A percentile compares a stretch with the other conserved stretches of the same genome.
Conservation (phyloP, 257 asterid genomes). For the Scutellaria baicalensis region DNA sequence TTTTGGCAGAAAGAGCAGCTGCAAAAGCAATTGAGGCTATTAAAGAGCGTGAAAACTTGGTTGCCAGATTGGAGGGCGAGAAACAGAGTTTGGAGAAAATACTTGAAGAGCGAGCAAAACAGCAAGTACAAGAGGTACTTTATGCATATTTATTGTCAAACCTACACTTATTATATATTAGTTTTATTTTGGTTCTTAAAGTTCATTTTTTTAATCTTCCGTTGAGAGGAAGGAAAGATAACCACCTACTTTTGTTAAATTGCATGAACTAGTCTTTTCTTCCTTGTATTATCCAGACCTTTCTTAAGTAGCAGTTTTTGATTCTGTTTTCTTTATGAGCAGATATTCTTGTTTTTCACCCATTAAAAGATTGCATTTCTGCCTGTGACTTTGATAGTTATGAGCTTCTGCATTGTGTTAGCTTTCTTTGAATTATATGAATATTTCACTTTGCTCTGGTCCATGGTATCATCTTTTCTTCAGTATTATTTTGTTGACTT, state of each 20-base stretch:
- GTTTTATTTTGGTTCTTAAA: background rate
- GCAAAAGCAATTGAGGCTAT: conserved; percentile 81
- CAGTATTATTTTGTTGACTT: background rate
- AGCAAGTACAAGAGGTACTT: conserved; percentile 84
- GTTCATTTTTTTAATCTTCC: conserved; percentile 1
- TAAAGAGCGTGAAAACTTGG: conserved; percentile 77
- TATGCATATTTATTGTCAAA: background rate
- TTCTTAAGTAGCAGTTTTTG: background rate
- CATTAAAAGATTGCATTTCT: background rate
- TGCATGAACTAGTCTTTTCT: background rate
- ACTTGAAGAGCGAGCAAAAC: conserved; percentile 84
- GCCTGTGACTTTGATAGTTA: background rate
- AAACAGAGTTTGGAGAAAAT: conserved; percentile 92
- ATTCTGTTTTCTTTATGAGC: too few species aligned
- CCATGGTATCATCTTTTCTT: background rate
- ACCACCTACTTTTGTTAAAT: background rate
- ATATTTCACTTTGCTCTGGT: background rate
- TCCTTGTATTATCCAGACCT: background rate
- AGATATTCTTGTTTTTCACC: too few species aligned
- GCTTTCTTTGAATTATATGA: background rate
- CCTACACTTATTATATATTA: background rate
- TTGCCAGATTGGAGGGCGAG: conserved; percentile 95
- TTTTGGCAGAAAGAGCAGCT: conserved; percentile 90
- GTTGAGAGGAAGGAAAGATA: background rate
- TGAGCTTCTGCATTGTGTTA: background rate